Base-by-base conservation (phyloP, 176 grass and related monocot genomes). In the Aegilops longissima region DNA sequence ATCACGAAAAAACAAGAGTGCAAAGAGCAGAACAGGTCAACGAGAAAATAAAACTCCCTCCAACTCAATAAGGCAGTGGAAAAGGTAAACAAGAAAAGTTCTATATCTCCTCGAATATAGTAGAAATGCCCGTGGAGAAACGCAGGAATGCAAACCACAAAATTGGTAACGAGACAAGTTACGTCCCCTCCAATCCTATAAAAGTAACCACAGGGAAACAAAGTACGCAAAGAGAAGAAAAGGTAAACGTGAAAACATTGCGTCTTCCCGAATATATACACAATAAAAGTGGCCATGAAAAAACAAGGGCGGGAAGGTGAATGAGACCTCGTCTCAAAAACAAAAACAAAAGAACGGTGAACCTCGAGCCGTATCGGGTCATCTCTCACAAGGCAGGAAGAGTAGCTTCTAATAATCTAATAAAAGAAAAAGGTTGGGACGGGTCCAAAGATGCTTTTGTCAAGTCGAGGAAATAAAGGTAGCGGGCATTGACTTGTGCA, bases 401-500 rank as follows among this genome's bases (percentile, higher is more conserved):
- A 70, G 31, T 33, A 40, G 18, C 20, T 40, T 72, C 23, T 17
- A 42, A 40, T 40, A 42, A 40, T 40, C 39, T 40, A 40, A 29
- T 5, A 65, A 25, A 76, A 3, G 44, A 14, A 33, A 5, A 27
- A 9, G 5, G 12, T 0, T 54, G 16, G 45, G 86, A 70, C 42
- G 3, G 62, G 77, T 79, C 27, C 13, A 33, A 84, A 69, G 47
- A 82, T 81, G 35, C 78, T 21, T 82, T 63, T 80, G 78, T 17
- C 9, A 36, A 23, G 82, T 56, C 67, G 67, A 70, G 67, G 67
- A 70, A 69, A 69, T 69, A 61, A 90, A 76, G 21, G 71, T 35
- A 29, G n/a, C 71, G 76, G 38, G 21, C 83, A 77, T 86, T 90
- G 83, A 86, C 83, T 38, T 76, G 77, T 24, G 30, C 61, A 76